Evolutionary conservation across 495 filamentous ascomycete species (phyloP).

Genomic region (Penicillium longicatenatum): DNA sequence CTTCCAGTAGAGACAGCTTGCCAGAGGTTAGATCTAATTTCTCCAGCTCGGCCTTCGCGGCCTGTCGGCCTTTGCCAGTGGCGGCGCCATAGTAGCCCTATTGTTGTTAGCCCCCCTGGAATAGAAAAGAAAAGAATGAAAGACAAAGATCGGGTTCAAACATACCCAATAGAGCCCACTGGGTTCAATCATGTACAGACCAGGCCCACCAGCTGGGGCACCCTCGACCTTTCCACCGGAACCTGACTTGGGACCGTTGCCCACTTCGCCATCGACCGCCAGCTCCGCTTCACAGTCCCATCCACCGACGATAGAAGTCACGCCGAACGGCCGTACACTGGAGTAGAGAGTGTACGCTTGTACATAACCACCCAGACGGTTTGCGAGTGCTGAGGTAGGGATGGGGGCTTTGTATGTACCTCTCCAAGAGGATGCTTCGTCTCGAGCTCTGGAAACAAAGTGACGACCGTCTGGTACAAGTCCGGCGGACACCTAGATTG

Average conservation of each 20-base stretch:
- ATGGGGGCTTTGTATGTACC: constrained; percentile 89
- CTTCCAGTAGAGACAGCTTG: constrained; percentile 77
- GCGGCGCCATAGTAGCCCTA: constrained; percentile 96
- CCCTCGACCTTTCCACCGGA: constrained; percentile 77
- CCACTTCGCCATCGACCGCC: constrained; percentile 85
- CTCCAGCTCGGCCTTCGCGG: constrained; percentile 95
- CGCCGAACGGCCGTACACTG: constrained; percentile 92
- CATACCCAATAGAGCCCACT: constrained; percentile 91
- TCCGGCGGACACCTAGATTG: constrained; percentile 79
- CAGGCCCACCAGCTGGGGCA: constrained; percentile 81
- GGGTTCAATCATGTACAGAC: constrained; percentile 97
- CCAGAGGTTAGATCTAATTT: constrained; percentile 86
- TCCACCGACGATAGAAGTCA: constrained; percentile 91
- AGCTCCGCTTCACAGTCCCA: constrained; percentile 84
- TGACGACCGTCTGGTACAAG: constrained; percentile 93
- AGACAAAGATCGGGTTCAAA: not conserved
- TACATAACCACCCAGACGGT: constrained; percentile 90
- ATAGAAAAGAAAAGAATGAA: not conserved
- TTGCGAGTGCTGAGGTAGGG: constrained; percentile 78
- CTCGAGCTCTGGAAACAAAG: constrained; percentile 90
- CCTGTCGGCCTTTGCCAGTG: constrained; percentile 93
- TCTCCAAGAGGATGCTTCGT: constrained; percentile 89
- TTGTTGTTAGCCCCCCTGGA: constrained; percentile 9
- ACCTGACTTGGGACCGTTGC: constrained; percentile 72
- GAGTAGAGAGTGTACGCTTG: constrained; percentile 98